These are phyloP conservation scores for Sphagnum contortum DNA, from an alignment of 225 moss, liverwort and hornwort species.

Conservation along the genomic window DNA sequence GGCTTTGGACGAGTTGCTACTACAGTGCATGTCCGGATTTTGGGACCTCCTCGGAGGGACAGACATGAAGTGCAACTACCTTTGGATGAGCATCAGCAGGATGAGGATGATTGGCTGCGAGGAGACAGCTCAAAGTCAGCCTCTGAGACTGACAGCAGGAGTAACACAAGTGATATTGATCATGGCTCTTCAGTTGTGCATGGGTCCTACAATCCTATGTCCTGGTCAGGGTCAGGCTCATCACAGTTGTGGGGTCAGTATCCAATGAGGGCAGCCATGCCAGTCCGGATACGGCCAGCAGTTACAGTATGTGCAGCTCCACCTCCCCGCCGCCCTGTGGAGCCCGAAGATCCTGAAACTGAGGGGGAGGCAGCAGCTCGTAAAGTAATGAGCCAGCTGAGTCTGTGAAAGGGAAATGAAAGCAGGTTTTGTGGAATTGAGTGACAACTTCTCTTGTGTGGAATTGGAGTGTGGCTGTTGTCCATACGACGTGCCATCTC, in stretches of 20 bases:
- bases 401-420: slow-evolving; percentile 43
- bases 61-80: slow-evolving; percentile 46
- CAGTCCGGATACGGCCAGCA: slow-evolving; percentile 46
- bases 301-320: slow-evolving; percentile 41
- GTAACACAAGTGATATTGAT: slow-evolving; percentile 29
- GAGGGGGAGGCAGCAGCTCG: slow-evolving; percentile 78
- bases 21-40: slow-evolving; percentile 23
- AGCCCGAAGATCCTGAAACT: slow-evolving; percentile 38
- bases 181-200: slow-evolving; percentile 41
- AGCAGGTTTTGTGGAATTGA: slow-evolving; percentile 15
- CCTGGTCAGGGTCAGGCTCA: slow-evolving; percentile 35
- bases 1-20: slow-evolving; percentile 25
- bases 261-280: slow-evolving; percentile 34
- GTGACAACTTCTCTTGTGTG: slow-evolving; percentile 4
- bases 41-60: slow-evolving; percentile 34
- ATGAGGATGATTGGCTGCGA: slow-evolving; percentile 56
- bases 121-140: slow-evolving; percentile 36
- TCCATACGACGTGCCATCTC: slow-evolving; percentile 99
- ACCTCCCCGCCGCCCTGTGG: slow-evolving; percentile 28
- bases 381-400: slow-evolving; percentile 97
- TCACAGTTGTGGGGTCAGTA: slow-evolving; percentile 26
- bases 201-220: slow-evolving; percentile 55
- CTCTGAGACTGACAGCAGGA: slow-evolving; percentile 24
- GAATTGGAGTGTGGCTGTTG: slow-evolving; percentile 67
- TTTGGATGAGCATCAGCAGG: slow-evolving; percentile 43